These are phyloP conservation scores for Emergomyces orientalis DNA, from an alignment of 2,329 filamentous ascomycete species.

Conservation along the genomic window DNA sequence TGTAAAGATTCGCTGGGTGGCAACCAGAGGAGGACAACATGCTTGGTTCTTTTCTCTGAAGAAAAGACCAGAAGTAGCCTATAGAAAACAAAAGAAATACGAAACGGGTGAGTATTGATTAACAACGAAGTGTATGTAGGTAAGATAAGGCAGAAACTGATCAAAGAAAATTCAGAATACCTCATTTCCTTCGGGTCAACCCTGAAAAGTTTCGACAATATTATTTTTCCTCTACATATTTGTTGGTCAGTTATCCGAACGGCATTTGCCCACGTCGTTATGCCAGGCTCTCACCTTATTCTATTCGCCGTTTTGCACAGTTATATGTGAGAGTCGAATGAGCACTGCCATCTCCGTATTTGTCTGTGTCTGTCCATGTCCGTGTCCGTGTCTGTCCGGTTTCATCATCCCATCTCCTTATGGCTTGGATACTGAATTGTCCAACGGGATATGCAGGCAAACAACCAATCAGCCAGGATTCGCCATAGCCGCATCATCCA, in stretches of 20 bases:
- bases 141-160: not conserved
- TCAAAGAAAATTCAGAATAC: not conserved
- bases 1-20: not conserved
- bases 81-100: not conserved
- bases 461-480: not conserved
- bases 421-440: not conserved
- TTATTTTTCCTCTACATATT: not conserved
- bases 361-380: not conserved
- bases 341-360: not conserved
- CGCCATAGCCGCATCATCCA: not conserved
- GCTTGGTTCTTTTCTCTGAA: not conserved
- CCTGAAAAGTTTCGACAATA: not conserved
- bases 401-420: not conserved
- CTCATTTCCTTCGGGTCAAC: not conserved
- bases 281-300: no score
- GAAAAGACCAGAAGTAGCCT: not conserved
- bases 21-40: not conserved
- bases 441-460: not conserved
- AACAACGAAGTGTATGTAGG: not conserved
- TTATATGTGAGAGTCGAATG: not conserved
- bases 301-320: not conserved
- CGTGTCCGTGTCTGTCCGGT: not conserved
- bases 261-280: not conserved
- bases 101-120: not conserved
- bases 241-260: not conserved